phyloP scores from a whole-genome alignment of 495 filamentous ascomycete genomes.

The Lasiosphaeria hispida region DNA sequence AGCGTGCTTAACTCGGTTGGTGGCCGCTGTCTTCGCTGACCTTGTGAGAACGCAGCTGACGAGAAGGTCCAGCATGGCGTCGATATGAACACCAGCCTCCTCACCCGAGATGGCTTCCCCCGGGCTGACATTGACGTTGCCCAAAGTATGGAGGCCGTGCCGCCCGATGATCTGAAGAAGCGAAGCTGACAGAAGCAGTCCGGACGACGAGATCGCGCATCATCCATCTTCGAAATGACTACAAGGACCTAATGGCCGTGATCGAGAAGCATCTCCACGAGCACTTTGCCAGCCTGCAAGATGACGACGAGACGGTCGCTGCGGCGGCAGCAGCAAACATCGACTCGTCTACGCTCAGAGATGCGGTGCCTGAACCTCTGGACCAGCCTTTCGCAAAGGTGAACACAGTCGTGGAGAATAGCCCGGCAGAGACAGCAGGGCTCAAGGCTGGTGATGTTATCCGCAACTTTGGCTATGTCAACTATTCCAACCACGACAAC shows the following conservation, averaged over 20 bases:
- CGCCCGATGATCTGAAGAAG: background rate
- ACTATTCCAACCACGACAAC: conserved; percentile 79
- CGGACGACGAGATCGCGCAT: conserved; percentile 88
- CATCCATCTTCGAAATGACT: conserved; percentile 86
- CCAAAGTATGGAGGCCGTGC: conserved; percentile 62
- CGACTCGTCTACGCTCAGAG: conserved; percentile 25
- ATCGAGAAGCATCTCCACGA: conserved; percentile 83
- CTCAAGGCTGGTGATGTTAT: conserved; percentile 80
- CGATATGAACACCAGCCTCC: conserved; percentile 84
- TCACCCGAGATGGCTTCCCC: conserved; percentile 90
- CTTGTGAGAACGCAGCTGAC: conserved; percentile 13
- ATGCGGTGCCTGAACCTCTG: conserved; percentile 40
- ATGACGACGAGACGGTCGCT: conserved; percentile 27
- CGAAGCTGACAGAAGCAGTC: conserved; percentile 51
- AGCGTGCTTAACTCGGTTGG: conserved; percentile 84
- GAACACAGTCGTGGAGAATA: conserved; percentile 73
- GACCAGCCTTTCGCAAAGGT: conserved; percentile 85
- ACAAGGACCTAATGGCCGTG: conserved; percentile 78
- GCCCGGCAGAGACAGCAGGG: conserved; percentile 82
- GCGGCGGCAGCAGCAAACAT: background rate
- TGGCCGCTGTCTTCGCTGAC: conserved; percentile 1
- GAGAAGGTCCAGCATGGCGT: conserved; percentile 70
- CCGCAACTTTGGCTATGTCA: conserved; percentile 76
- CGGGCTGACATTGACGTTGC: conserved; percentile 92
- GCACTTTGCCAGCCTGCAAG: conserved; percentile 60